Percentiles rank a stretch among this genome's conserved stretches.
Conservation (phyloP, 78 protist genomes). For the Pelomyxa schiedti region DNA sequence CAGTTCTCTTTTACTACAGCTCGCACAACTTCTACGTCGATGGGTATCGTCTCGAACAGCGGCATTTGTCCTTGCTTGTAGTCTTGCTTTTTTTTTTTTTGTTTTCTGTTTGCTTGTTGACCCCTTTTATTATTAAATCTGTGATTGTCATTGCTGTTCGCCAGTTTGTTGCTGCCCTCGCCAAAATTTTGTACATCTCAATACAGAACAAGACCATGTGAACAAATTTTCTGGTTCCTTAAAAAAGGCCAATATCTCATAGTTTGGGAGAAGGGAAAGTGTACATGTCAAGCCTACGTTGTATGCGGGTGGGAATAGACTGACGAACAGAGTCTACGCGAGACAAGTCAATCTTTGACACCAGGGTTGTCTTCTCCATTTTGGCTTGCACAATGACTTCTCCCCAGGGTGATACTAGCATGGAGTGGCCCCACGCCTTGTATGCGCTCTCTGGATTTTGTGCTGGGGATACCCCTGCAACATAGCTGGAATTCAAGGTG, state of each 20-base stretch:
- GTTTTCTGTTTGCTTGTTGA: too few relatives aligned
- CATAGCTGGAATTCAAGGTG: too few relatives aligned
- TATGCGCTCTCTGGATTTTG: constrained; percentile 63
- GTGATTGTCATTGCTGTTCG: too few relatives aligned
- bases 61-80: too few relatives aligned
- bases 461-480: constrained; percentile 78
- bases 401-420: constrained; percentile 85
- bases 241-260: too few relatives aligned
- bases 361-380: constrained; percentile 41
- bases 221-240: too few relatives aligned
- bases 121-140: too few relatives aligned
- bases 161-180: too few relatives aligned
- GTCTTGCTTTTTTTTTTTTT: too few relatives aligned
- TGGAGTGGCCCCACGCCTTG: constrained; percentile 84
- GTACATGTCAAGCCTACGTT: not conserved
- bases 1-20: constrained; percentile 9
- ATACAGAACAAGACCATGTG: too few relatives aligned
- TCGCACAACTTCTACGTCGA: constrained; percentile 20
- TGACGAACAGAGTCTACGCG: not conserved
- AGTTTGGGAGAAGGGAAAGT: not conserved
- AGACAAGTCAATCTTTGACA: constrained; percentile 45
- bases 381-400: constrained; percentile 66
- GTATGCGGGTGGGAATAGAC: not conserved
- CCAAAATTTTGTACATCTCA: too few relatives aligned
- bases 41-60: constrained; percentile 31